Base-by-base conservation (phyloP, 257 asterid genomes). In the Plantago ovata region DNA sequence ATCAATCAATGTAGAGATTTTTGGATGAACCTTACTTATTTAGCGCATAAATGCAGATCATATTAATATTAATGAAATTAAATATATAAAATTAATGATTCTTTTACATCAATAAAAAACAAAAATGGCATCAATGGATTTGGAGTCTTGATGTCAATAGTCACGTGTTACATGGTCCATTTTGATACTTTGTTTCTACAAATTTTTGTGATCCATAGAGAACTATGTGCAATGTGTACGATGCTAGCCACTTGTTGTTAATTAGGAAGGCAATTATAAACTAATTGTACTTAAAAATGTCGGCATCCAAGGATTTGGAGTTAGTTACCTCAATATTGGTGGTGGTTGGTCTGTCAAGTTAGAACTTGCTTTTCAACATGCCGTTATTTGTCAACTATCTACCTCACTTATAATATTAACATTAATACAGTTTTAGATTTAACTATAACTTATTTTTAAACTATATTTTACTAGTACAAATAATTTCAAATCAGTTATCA, bases 191-290 rank as follows among this genome's bases (percentile, higher is more conserved):
- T 28, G 6, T 61, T 69, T 58, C 38, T 48, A 69, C n/a, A n/a
- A n/a, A n/a, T 55, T 15, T 20, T 56, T 38, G 83, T 73, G 79
- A 72, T 77, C 77, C 69, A 62, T 72, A n/a, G 10, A 56, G 19
- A 4, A 42, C 47, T 52, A 16, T n/a, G n/a, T 1, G 18, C n/a
- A n/a, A n/a, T n/a, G 23, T 32, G 15, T 3, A 53, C 10, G 45
- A 10, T 10, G 45, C n/a, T 40, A 40, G 45, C 36, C 36, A 28
- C 36, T 28, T 28, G 36, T 28, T 28, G 36, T 28, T 28, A 28
- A 3, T 28, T 8, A 28, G 3, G 2, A 28, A 28, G 36, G 36
- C 36, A 28, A 28, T 54, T 59, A 20, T 12, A 24, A 40, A 10
- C 6, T 48, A 41, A 64, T 59, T 60, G 14, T 50, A 19, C 28